A percentile compares a stretch with the other conserved stretches of the same genome.
phyloP scores from a whole-genome alignment of 2,329 filamentous ascomycete genomes.

The Claviceps sp. region DNA sequence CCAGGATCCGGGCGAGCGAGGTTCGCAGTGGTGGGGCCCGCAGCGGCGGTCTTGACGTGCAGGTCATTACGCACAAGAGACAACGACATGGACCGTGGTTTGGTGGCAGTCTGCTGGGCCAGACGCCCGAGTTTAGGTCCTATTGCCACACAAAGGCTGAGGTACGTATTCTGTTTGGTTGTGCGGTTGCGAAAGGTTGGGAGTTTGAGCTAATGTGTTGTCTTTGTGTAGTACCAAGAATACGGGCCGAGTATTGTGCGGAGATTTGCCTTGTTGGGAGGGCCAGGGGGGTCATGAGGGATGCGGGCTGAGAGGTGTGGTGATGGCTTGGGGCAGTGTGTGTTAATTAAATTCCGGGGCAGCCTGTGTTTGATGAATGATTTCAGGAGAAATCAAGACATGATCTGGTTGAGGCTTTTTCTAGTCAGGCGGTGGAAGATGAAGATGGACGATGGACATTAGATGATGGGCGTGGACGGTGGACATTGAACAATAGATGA shows the following conservation, averaged over 20 bases:
- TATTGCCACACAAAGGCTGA: conserved; percentile 93
- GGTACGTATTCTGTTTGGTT: conserved; percentile 25
- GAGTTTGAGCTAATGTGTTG: conserved; percentile 9
- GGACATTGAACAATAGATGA: too few species aligned
- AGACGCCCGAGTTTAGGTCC: conserved; percentile 95
- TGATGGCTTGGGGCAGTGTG: neutral
- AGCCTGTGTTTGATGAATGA: too few species aligned
- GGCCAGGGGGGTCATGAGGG: conserved; percentile 63
- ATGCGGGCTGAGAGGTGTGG: neutral
- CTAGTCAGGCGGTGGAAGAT: too few species aligned
- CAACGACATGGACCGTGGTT: conserved; percentile 98
- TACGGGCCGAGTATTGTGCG: conserved; percentile 91
- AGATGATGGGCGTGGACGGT: too few species aligned
- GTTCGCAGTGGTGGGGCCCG: conserved; percentile 80
- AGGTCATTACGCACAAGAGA: conserved; percentile 94
- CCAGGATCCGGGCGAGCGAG: conserved; percentile 83
- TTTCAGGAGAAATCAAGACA: too few species aligned
- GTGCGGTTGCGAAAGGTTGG: neutral
- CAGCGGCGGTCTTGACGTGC: conserved; percentile 88
- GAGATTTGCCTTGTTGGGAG: conserved; percentile 85
- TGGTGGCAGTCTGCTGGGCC: conserved; percentile 86
- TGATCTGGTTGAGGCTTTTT: too few species aligned
- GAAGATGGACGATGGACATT: too few species aligned
- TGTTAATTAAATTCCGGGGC: too few species aligned
- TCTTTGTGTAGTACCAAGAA: conserved; percentile 65